Evolutionary conservation across 768 basidiomycete genomes (phyloP), one percentile per base, ranked within the genome.

Genomic region (Erythrobasidium yunnanense): DNA sequence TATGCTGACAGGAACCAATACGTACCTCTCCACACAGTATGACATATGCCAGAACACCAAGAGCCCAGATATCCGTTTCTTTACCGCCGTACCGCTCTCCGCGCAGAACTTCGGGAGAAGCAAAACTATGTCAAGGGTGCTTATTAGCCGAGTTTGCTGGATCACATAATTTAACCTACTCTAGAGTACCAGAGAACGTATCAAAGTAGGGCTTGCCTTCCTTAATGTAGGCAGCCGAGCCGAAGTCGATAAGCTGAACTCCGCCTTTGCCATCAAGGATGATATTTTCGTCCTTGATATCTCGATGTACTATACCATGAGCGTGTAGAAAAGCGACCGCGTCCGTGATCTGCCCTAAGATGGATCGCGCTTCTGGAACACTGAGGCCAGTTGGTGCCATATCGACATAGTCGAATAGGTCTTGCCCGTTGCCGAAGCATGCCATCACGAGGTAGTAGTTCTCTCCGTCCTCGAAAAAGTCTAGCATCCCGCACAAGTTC

Each of bases 21-120:
- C 92, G 88, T 0, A 91, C 89, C 75, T 93, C 90, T 4, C 90
- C 78, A 46, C 77, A 77, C 34, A 97, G 81, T 68, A 99, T 83
- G 63, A 99, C 93, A 75, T 91, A 99, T 13, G 86, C 90, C 22
- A 99, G 90, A 23, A 97, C 91, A 15, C 93, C 93, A 67, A 93
- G 88, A 0, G 93, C 93, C 92, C 93, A 99, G 1, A 96, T 87
- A 71, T 99, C 93, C 76, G 96, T 92, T 74, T 93, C 90, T 74
- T 91, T 92, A 34, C 93, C 95, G 69, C 87, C 82, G 75, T 99
- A 99, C 54, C 88, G 83, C 74, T 95, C 90, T 2, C 93, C 93
- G 18, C 90, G 85, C 30, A 99, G 78, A 65, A 99, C 97, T 76
- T 99, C 93, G 38, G 93, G 95, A 7, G 88, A 89, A 17, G 93